phyloP scores from a whole-genome alignment of 2,329 filamentous ascomycete genomes.

The Colletotrichum gigasporum region DNA sequence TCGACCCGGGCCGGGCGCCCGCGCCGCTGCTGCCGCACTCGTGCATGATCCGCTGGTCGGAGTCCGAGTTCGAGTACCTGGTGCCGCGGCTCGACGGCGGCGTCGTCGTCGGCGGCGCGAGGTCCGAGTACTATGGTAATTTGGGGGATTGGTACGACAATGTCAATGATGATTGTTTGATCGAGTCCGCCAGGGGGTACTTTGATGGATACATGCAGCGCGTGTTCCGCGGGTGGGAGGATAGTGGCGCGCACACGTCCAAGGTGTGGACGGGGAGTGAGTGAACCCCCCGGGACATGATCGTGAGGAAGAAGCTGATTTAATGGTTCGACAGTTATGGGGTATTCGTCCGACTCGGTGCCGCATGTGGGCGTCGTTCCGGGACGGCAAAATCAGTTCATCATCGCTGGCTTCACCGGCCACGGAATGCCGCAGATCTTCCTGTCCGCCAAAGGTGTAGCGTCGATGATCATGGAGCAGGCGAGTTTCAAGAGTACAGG shows the following conservation, averaged over 20 bases:
- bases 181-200: conserved; percentile 48
- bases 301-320: conserved; percentile 8
- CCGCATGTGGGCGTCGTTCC: conserved; percentile 57
- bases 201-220: conserved; percentile 58
- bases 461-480: conserved; percentile 47
- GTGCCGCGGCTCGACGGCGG: conserved; percentile 61
- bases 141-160: conserved; percentile 50
- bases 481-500: conserved; percentile 44
- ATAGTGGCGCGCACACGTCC: conserved; percentile 46
- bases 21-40: conserved; percentile 53
- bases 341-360: conserved; percentile 50
- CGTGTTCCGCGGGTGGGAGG: conserved; percentile 55
- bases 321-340: conserved; percentile 45
- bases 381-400: conserved; percentile 46
- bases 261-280: conserved; percentile 54
- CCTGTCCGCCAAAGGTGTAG: conserved; percentile 49
- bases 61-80: conserved; percentile 73
- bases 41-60: conserved; percentile 68
- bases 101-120: conserved; percentile 54
- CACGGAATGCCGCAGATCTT: conserved; percentile 61
- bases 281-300: not conserved
- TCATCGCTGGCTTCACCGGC: conserved; percentile 60
- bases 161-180: conserved; percentile 50
- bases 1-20: conserved; percentile 42
- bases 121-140: conserved; percentile 42